These are phyloP conservation scores for Gaultheria prostrata DNA, from an alignment of 148 eudicot genomes.

Conservation along the genomic window DNA sequence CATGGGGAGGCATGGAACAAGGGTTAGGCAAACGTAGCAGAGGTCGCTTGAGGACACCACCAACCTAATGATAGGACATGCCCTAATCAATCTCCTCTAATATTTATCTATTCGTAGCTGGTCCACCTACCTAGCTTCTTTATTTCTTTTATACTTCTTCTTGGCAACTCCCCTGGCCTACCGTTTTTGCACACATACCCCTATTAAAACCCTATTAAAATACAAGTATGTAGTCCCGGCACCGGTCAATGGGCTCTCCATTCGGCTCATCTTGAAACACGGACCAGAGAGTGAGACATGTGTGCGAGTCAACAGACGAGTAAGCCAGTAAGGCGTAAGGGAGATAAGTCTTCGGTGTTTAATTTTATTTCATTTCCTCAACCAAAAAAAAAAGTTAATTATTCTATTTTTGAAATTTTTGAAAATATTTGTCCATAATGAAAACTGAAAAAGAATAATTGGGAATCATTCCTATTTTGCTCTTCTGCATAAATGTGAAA, in stretches of 20 bases:
- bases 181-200: not conserved
- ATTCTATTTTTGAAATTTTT: too few relatives aligned
- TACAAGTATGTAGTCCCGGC: conserved; percentile 5
- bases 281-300: conserved; percentile 47
- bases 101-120: conserved; percentile 15
- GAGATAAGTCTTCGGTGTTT: too few relatives aligned
- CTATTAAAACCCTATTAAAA: not conserved
- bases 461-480: too few relatives aligned
- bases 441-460: too few relatives aligned
- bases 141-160: not conserved
- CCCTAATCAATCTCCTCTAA: conserved; percentile 9
- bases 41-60: conserved; percentile 33
- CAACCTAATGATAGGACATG: conserved; percentile 41
- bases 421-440: too few relatives aligned
- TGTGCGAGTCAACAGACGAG: conserved; percentile 58
- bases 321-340: conserved; percentile 15
- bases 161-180: not conserved
- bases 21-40: conserved; percentile 8
- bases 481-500: too few relatives aligned
- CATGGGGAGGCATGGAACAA: conserved; percentile 40
- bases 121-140: conserved; percentile 16
- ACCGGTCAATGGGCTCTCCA: conserved; percentile 33
- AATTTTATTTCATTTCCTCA: too few relatives aligned
- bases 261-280: conserved; percentile 15
- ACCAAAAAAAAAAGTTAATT: too few relatives aligned